These are phyloP conservation scores for Gossypium schwendimanii DNA, from an alignment of 441 rosid species.

Conservation along the genomic window DNA sequence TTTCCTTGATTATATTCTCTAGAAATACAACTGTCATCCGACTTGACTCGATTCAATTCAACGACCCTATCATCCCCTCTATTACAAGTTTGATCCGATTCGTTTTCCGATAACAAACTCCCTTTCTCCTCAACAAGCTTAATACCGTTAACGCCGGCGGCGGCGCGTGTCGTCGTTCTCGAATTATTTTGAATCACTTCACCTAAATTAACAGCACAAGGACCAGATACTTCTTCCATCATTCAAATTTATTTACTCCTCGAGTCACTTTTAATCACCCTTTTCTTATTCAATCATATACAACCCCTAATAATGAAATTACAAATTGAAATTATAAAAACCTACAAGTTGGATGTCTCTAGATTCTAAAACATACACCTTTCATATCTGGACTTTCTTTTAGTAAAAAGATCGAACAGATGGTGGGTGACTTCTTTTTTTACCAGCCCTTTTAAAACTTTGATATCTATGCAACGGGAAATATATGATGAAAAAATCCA, in stretches of 20 bases:
- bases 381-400: constrained; percentile 20
- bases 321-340: neutral
- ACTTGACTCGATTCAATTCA: constrained; percentile 12
- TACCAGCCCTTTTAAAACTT: neutral
- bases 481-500: constrained; percentile 12
- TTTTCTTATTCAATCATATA: no score
- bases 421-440: constrained; percentile 3
- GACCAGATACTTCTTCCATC: constrained; percentile 48
- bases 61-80: neutral
- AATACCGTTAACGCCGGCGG: neutral
- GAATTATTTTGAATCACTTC: constrained; percentile 15
- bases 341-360: constrained; percentile 15
- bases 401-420: constrained; percentile 9
- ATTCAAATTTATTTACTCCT: constrained; percentile 6
- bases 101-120: constrained; percentile 14
- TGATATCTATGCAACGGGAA: constrained; percentile 11
- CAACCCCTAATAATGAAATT: neutral
- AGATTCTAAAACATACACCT: constrained; percentile 1
- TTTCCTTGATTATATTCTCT: constrained; percentile 8
- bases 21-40: constrained; percentile 19
- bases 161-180: constrained; percentile 15
- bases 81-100: constrained; percentile 1
- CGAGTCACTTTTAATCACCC: neutral
- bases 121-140: constrained; percentile 4
- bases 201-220: constrained; percentile 31